These are phyloP conservation scores for Apophysomyces sp. DNA, from an alignment of 371 early-diverging fungal species.

Conservation along the genomic window DNA sequence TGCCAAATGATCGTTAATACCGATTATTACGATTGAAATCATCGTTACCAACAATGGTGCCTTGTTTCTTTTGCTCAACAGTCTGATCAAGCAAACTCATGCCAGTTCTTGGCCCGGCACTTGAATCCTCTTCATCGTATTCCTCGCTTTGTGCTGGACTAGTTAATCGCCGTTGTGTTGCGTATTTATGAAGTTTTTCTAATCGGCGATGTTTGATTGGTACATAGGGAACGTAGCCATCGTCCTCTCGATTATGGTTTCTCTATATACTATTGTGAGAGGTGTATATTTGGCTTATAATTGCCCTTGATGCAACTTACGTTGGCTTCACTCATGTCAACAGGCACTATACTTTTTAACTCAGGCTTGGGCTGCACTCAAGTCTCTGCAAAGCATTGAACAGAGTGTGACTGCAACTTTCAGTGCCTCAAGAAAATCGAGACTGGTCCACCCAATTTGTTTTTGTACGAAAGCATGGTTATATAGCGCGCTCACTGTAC, in stretches of 20 bases:
- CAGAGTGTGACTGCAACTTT: neutral
- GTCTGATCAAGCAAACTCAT: slow-evolving; percentile 86
- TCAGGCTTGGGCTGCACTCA: neutral
- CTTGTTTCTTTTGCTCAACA: slow-evolving; percentile 67
- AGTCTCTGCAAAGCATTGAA: neutral
- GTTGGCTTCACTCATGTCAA: slow-evolving; percentile 2
- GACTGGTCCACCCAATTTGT: too few relatives aligned
- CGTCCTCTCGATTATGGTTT: slow-evolving; percentile 20
- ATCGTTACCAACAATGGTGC: slow-evolving; percentile 50
- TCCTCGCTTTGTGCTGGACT: slow-evolving; percentile 24
- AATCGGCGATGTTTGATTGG: slow-evolving; percentile 75
- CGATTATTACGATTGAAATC: slow-evolving; percentile 2
- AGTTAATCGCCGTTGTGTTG: slow-evolving; percentile 35
- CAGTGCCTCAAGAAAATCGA: too few relatives aligned
- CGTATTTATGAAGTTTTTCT: slow-evolving; percentile 56
- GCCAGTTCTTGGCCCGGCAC: slow-evolving; percentile 60
- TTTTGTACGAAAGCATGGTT: too few relatives aligned
- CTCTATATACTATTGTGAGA: neutral
- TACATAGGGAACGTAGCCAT: slow-evolving; percentile 79
- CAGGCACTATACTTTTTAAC: neutral
- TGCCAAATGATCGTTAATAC: slow-evolving; percentile 12
- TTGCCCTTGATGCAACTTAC: neutral
- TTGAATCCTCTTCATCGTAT: slow-evolving; percentile 48
- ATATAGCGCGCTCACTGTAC: too few relatives aligned
- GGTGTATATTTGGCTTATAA: neutral